Percentiles rank a stretch among this genome's conserved stretches.
Evolutionary conservation across 768 basidiomycete genomes (phyloP).

Genomic region (Boletus rubescentipes): DNA sequence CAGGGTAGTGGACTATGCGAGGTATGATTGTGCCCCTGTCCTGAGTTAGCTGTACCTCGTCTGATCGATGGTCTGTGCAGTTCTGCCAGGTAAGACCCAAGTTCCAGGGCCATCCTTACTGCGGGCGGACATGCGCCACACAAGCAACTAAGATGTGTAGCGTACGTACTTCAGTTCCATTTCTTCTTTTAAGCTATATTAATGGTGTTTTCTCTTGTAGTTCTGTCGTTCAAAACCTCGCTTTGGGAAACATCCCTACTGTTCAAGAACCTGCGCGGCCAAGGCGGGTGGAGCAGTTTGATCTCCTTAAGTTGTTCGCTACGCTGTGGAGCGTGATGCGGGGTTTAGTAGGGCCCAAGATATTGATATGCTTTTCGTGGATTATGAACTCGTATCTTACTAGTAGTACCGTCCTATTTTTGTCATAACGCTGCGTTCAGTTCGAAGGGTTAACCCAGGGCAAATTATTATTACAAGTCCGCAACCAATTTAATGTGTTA

Average conservation of each 20-base stretch:
- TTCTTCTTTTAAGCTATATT: neutral
- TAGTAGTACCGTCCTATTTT: conserved; percentile 7
- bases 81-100: conserved; percentile 59
- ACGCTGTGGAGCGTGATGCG: neutral
- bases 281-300: conserved; percentile 20
- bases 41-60: neutral
- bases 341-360: neutral
- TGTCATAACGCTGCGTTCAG: neutral
- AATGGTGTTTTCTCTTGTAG: conserved; percentile 12
- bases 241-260: conserved; percentile 35
- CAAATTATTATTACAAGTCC: neutral
- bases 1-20: conserved; percentile 28
- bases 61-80: conserved; percentile 32
- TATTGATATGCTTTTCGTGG: conserved; percentile 1
- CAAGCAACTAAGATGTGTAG: conserved; percentile 37
- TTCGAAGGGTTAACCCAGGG: neutral
- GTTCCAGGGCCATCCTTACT: conserved; percentile 57
- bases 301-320: neutral
- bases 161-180: conserved; percentile 14
- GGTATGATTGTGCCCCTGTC: conserved; percentile 16
- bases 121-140: conserved; percentile 62
- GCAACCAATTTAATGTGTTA: neutral
- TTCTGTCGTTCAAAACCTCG: conserved; percentile 32
- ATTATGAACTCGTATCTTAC: conserved; percentile 25
- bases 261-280: conserved; percentile 33